Evolutionary conservation across 148 eudicot species (phyloP).

Genomic region (Camellia japonica): DNA sequence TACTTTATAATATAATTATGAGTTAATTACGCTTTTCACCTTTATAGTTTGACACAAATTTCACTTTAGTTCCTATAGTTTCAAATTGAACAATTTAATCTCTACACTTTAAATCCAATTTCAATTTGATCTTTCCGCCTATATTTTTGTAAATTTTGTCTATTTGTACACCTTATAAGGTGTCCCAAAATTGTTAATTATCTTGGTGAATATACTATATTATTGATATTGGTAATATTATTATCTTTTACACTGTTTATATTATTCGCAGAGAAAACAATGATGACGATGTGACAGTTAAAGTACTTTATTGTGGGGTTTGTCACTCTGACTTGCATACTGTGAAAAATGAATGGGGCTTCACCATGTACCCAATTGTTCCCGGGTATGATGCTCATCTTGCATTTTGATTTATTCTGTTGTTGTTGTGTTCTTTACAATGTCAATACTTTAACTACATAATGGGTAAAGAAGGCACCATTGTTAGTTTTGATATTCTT

Average conservation of each 20-base stretch:
- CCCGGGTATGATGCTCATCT: slow-evolving; percentile 41
- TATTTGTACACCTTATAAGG: too few species aligned
- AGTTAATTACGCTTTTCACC: too few species aligned
- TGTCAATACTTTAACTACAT: not conserved
- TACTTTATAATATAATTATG: too few species aligned
- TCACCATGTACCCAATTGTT: slow-evolving; percentile 57
- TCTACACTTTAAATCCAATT: too few species aligned
- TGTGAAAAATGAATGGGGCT: slow-evolving; percentile 65
- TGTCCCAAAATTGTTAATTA: not conserved
- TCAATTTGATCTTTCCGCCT: too few species aligned
- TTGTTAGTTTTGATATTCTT: too few species aligned
- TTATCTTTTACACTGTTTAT: not conserved
- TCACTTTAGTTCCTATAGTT: too few species aligned
- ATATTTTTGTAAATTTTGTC: too few species aligned
- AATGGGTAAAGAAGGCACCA: not conserved
- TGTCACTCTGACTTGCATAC: slow-evolving; percentile 67
- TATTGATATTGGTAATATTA: not conserved
- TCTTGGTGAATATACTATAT: not conserved
- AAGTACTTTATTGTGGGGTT: slow-evolving; percentile 60
- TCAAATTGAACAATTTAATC: too few species aligned
- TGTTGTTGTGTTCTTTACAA: not conserved
- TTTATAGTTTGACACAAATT: too few species aligned
- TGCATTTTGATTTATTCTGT: not conserved
- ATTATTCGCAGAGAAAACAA: slow-evolving; percentile 48
- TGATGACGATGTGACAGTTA: slow-evolving; percentile 54